Conservation (phyloP, 768 basidiomycete species). For the Xerocomellus dryophilus region DNA sequence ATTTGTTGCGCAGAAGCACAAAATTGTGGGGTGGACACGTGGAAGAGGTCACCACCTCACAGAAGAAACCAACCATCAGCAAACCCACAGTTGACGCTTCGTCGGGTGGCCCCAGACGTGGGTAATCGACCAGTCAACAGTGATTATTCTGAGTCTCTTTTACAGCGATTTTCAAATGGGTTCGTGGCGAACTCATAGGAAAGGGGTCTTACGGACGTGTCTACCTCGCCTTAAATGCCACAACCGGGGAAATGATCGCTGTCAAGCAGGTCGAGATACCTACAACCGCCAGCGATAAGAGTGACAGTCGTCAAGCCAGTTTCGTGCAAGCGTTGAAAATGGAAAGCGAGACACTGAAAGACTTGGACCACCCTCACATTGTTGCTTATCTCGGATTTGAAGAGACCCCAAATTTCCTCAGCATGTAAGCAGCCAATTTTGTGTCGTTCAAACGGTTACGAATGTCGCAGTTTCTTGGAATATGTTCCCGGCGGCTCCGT, state of each 20-base stretch:
- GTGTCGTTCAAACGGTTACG: not conserved
- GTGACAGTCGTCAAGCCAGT: conserved; percentile 76
- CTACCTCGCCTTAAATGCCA: conserved; percentile 93
- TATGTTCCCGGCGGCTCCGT: conserved; percentile 98
- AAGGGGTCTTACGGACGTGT: conserved; percentile 96
- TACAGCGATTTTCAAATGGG: conserved; percentile 93
- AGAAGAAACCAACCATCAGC: conserved; percentile 46
- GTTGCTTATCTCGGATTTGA: conserved; percentile 97
- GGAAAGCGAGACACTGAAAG: conserved; percentile 95
- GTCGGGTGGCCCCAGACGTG: conserved; percentile 64
- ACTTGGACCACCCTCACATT: conserved; percentile 95
- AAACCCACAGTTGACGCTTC: conserved; percentile 55
- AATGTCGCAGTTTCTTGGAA: conserved; percentile 79
- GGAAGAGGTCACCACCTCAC: conserved; percentile 86
- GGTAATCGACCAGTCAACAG: conserved; percentile 32
- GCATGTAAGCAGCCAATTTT: conserved; percentile 65
- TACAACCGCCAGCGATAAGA: conserved; percentile 85
- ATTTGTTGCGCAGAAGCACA: conserved; percentile 73
- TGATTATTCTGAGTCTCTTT: conserved; percentile 16
- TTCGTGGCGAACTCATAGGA: conserved; percentile 95
- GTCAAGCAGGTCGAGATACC: conserved; percentile 99
- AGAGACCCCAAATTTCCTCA: conserved; percentile 81
- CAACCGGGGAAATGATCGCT: conserved; percentile 97
- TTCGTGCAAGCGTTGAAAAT: conserved; percentile 90
- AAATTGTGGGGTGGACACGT: conserved; percentile 94